A percentile compares a stretch with the other conserved stretches of the same genome.
phyloP scores from a whole-genome alignment of 768 basidiomycete genomes.

The Galerina marginata region DNA sequence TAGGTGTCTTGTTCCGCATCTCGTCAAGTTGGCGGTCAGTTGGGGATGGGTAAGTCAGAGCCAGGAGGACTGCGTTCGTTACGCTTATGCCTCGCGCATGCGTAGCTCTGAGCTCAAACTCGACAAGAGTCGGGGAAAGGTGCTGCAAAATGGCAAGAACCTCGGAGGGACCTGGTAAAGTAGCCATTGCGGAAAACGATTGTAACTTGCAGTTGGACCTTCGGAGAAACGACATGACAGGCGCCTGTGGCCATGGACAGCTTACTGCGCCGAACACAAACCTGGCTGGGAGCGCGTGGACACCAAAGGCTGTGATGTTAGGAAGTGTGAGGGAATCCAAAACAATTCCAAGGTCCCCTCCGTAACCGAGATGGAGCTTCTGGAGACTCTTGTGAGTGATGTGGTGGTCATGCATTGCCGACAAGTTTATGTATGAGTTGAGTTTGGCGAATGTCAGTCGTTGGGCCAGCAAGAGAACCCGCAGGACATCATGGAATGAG shows the following conservation, averaged over 20 bases:
- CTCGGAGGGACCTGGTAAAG: not conserved
- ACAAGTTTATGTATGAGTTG: too few species aligned
- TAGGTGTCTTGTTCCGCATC: too few species aligned
- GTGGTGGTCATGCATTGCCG: not conserved
- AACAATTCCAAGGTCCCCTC: not conserved
- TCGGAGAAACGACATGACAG: constrained; percentile 27
- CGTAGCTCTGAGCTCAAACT: not conserved
- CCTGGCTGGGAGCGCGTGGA: not conserved
- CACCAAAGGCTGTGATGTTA: constrained; percentile 24
- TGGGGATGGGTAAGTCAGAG: too few species aligned
- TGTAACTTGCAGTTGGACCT: constrained; percentile 27
- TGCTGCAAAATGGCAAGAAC: constrained; percentile 1
- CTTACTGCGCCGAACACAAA: constrained; percentile 8
- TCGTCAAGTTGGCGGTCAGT: too few species aligned
- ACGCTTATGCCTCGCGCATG: too few species aligned
- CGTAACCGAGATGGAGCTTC: not conserved
- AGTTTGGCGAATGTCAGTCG: not conserved
- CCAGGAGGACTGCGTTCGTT: too few species aligned
- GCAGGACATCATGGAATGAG: constrained; percentile 19
- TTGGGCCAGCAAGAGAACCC: not conserved
- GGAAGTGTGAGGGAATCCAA: constrained; percentile 32
- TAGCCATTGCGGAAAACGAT: constrained; percentile 2
- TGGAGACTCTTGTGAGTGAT: constrained; percentile 10
- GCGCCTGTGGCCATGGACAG: constrained; percentile 27
- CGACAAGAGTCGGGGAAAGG: constrained; percentile 2